Conservation (phyloP, 441 rosid genomes). For the Erodium texanum region DNA sequence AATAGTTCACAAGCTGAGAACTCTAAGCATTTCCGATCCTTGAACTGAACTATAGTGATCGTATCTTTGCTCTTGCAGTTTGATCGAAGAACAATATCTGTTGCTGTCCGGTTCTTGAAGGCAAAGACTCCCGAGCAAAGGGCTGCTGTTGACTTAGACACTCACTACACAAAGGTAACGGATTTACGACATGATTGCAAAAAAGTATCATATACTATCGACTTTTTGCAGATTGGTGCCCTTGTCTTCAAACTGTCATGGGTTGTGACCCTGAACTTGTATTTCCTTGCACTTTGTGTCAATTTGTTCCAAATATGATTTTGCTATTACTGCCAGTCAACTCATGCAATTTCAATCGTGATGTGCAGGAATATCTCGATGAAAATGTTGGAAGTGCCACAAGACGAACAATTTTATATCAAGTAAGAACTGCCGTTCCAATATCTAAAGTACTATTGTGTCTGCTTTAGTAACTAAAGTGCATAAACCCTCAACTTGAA, state of each 20-base stretch:
- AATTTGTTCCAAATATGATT: too few relatives aligned
- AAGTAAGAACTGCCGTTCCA: conserved; percentile 33
- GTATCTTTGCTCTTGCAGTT: conserved; percentile 38
- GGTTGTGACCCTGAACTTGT: too few relatives aligned
- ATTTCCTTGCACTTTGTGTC: too few relatives aligned
- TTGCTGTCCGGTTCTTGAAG: conserved; percentile 77
- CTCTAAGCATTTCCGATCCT: too few relatives aligned
- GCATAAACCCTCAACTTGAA: background rate
- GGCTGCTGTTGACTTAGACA: conserved; percentile 96
- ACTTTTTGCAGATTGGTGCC: too few relatives aligned
- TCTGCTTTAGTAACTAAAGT: background rate
- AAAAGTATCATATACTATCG: too few relatives aligned
- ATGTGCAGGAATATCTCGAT: conserved; percentile 78
- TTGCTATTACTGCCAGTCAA: too few relatives aligned
- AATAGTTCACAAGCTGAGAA: background rate
- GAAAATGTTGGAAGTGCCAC: conserved; percentile 54
- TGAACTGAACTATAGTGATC: background rate
- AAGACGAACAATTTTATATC: conserved; percentile 61
- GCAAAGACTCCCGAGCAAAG: conserved; percentile 87
- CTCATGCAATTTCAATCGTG: too few relatives aligned
- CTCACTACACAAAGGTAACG: conserved; percentile 70
- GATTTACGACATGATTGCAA: too few relatives aligned
- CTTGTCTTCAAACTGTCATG: too few relatives aligned
- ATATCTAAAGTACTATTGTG: background rate
- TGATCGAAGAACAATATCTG: conserved; percentile 53